A percentile compares a stretch with the other conserved stretches of the same genome.
These are phyloP conservation scores for Micractinium sp. DNA, from an alignment of 139 green algal species.

Conservation along the genomic window DNA sequence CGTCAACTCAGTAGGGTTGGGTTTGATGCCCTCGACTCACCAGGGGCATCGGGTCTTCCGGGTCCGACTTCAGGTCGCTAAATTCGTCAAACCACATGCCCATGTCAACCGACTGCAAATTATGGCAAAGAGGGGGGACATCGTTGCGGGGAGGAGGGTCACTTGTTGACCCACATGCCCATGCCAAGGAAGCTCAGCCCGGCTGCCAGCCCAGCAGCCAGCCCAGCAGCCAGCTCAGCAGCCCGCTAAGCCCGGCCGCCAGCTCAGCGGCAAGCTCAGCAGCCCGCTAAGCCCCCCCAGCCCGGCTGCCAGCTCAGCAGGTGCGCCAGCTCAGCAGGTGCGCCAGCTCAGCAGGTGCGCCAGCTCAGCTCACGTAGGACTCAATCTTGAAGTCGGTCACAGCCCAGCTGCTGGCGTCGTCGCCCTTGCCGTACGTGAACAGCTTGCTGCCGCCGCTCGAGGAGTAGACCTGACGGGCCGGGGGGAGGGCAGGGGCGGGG, in stretches of 20 bases:
- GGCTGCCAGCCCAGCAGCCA: too few species aligned
- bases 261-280: too few species aligned
- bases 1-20: not conserved
- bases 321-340: not conserved
- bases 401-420: constrained; percentile 6
- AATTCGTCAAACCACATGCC: not conserved
- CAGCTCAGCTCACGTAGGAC: not conserved
- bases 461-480: not conserved
- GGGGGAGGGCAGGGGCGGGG: too few species aligned
- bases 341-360: not conserved
- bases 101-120: not conserved
- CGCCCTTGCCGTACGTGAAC: constrained; percentile 13
- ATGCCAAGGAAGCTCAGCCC: too few species aligned
- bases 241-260: too few species aligned
- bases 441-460: constrained; percentile 14
- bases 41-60: constrained; percentile 7
- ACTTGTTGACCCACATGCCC: too few species aligned
- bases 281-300: too few species aligned
- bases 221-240: too few species aligned
- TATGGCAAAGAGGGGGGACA: not conserved
- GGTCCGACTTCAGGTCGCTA: not conserved
- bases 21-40: too few species aligned
- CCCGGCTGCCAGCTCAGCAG: not conserved
- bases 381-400: not conserved
- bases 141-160: not conserved